Evolutionary conservation across 306 rosid genomes (phyloP).

Genomic region (Ormosia semicastrata): DNA sequence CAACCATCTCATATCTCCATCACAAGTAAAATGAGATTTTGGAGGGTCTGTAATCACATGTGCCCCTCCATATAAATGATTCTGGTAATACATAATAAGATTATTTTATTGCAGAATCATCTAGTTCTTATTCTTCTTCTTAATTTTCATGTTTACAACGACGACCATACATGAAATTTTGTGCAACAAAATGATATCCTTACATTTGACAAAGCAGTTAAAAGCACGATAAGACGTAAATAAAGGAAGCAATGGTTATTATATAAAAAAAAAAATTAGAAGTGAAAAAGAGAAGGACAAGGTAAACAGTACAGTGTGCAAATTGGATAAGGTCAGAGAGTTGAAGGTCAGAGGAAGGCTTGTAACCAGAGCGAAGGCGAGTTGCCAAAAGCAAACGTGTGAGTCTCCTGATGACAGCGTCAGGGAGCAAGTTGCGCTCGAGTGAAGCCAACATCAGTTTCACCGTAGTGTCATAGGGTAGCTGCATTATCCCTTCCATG

Average conservation of each 20-base stretch:
- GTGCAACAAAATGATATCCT: no score
- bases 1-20: no score
- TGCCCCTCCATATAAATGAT: no score
- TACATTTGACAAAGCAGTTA: neutral
- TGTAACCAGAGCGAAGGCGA: conserved; percentile 81
- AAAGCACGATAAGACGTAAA: neutral
- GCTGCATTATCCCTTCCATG: conserved; percentile 36
- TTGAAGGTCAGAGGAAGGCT: conserved; percentile 59
- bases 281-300: neutral
- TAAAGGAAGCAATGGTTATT: neutral
- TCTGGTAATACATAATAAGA: no score
- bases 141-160: no score
- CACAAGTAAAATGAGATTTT: no score
- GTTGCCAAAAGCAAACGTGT: conserved; percentile 66
- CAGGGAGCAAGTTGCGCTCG: conserved; percentile 75
- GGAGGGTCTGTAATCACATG: no score
- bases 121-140: no score
- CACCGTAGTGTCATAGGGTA: conserved; percentile 54
- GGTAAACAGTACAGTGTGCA: conserved; percentile 43
- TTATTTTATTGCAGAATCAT: no score
- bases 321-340: conserved; percentile 62
- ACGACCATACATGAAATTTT: no score
- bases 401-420: conserved; percentile 51
- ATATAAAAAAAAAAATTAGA: neutral
- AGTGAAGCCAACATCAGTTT: conserved; percentile 49